Base-by-base conservation (phyloP, 192 early-diverging fungal species). In the Backusella liffmaniae region DNA sequence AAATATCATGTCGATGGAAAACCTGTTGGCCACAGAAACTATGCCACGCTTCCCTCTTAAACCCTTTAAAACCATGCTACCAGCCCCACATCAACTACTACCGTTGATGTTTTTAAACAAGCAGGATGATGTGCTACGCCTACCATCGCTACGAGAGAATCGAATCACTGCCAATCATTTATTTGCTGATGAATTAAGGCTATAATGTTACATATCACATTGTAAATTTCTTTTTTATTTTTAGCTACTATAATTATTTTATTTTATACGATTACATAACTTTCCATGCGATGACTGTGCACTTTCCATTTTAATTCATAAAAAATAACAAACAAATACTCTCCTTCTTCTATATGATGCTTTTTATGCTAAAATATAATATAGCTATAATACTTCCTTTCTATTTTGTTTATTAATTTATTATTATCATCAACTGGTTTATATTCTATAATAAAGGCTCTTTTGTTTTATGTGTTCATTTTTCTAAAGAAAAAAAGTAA, bases 1-100 rank as follows among this genome's bases (percentile, higher is more conserved):
- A 39, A 36, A 69, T 37, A 21, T 37, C 18, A 73, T 73, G 72
- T 73, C 72, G 4, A 73, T 73, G 72, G 30, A 59, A 39, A 73
- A 73, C 23, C 56, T 73, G 10, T 29, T 73, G 16, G 56, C 56
- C 56, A 62, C 29, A 26, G 56, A 62, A 12, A 62, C 26, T 12
- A 29, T 29, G 4, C 23, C 56, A 0, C 21, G 23, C 9, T 62
- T 9, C 8, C 53, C 21, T 56, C 1, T 62, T 8, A 29, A 62
- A 29, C 12, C 56, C 4, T 62, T 26, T 56, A 21, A 56, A 21
- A 56, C 53, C 2, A 23, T 56, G n/a, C 21, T 62, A 62, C 56
- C 56, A 29, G 56, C 23, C 26, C 56, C 56, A 12, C 21, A 26
- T 62, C 21, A 29, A 62, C 26, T 29, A 3, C 21, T 62, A 62